These are phyloP conservation scores for Microdochium nivale DNA, from an alignment of 2,329 filamentous ascomycete genomes.

Conservation along the genomic window DNA sequence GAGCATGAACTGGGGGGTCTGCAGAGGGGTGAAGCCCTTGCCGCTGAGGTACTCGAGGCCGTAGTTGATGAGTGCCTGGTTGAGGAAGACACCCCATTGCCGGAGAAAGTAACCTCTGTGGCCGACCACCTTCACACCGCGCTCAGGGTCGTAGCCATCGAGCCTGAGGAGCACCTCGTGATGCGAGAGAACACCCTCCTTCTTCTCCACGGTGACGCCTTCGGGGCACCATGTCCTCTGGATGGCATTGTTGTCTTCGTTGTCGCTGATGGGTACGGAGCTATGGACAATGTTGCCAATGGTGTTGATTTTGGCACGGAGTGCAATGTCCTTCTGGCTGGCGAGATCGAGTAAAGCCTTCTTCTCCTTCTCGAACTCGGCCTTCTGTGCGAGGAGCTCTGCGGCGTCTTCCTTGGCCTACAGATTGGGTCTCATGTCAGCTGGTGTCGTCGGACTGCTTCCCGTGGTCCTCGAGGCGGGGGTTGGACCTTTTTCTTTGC, in stretches of 20 bases:
- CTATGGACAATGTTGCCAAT: slow-evolving; percentile 92
- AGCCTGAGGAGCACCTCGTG: slow-evolving; percentile 86
- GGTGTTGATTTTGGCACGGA: slow-evolving; percentile 71
- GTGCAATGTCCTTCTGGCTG: slow-evolving; percentile 61
- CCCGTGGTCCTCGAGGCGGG: not conserved
- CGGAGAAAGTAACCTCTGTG: slow-evolving; percentile 91
- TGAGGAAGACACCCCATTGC: slow-evolving; percentile 82
- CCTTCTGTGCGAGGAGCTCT: slow-evolving; percentile 71
- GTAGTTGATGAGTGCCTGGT: slow-evolving; percentile 91
- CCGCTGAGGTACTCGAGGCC: slow-evolving; percentile 79
- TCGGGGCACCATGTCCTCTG: slow-evolving; percentile 75
- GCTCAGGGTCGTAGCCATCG: slow-evolving; percentile 87
- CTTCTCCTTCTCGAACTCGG: slow-evolving; percentile 70
- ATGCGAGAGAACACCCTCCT: slow-evolving; percentile 67
- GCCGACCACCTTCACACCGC: slow-evolving; percentile 88
- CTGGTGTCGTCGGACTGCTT: not conserved
- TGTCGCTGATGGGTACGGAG: slow-evolving; percentile 32
- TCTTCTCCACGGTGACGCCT: slow-evolving; percentile 64
- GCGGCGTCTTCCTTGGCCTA: slow-evolving; percentile 79
- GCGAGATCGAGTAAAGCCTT: slow-evolving; percentile 69
- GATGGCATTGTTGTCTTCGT: slow-evolving; percentile 68
- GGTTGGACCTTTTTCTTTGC: slow-evolving; percentile 71
- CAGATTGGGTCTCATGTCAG: not conserved
- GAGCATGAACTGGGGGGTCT: slow-evolving; percentile 90
- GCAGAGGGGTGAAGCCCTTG: slow-evolving; percentile 74